Evolutionary conservation across 2,329 filamentous ascomycete species (phyloP).

Genomic region (Bipolaris sorokiniana): DNA sequence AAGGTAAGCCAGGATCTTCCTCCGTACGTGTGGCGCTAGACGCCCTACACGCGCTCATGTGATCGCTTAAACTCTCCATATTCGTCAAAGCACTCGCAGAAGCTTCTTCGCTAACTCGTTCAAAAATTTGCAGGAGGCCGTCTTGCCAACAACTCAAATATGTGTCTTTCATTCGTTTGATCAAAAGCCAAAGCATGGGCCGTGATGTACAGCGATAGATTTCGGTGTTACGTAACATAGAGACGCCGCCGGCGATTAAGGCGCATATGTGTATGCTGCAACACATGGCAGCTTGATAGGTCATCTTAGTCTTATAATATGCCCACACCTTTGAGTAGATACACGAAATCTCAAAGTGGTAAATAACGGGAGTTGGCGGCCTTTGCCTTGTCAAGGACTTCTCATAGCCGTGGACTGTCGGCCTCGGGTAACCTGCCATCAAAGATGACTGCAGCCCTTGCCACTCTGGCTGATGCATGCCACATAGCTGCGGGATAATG

Average conservation of each 20-base stretch:
- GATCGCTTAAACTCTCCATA: slow-evolving; percentile 8
- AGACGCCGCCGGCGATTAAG: not conserved
- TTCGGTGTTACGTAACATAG: not conserved
- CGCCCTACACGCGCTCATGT: slow-evolving; percentile 22
- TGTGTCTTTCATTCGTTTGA: not conserved
- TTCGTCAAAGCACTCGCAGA: not conserved
- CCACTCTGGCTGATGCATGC: not conserved
- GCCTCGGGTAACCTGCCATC: not conserved
- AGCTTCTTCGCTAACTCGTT: not conserved
- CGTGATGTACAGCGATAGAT: not conserved
- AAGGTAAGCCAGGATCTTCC: slow-evolving; percentile 11
- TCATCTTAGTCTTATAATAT: not conserved
- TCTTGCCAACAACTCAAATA: not conserved
- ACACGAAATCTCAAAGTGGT: not conserved
- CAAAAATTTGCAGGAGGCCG: not conserved
- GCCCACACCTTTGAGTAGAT: not conserved
- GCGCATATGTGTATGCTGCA: not conserved
- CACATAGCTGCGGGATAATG: not conserved
- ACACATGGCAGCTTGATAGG: not conserved
- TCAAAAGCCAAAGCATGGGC: not conserved
- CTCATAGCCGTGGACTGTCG: not conserved
- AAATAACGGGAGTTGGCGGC: not conserved
- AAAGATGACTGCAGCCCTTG: not conserved
- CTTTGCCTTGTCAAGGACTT: not conserved
- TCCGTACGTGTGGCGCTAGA: slow-evolving; percentile 13